These are phyloP conservation scores for Fusarium multiceps DNA, from an alignment of 2,329 filamentous ascomycete species.

Conservation along the genomic window DNA sequence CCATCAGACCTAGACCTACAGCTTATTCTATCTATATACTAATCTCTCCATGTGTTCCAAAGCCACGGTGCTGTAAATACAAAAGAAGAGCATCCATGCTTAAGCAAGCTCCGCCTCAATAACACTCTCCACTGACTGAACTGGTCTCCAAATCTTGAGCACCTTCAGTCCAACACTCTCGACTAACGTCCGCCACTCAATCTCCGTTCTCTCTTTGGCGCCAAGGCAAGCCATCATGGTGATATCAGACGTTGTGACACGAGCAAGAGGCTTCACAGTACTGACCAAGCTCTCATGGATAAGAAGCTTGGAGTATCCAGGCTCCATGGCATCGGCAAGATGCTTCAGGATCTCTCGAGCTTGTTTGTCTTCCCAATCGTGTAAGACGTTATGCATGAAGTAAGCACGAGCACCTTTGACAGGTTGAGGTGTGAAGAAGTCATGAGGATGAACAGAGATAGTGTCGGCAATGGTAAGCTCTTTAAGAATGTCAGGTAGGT, in stretches of 20 bases:
- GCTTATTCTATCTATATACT: neutral
- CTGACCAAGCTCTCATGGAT: conserved; percentile 53
- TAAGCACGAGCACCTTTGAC: conserved; percentile 56
- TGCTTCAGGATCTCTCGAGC: conserved; percentile 48
- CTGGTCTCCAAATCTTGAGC: conserved; percentile 48
- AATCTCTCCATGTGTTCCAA: neutral
- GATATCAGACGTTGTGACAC: conserved; percentile 50
- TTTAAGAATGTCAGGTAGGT: conserved; percentile 49
- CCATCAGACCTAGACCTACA: no score
- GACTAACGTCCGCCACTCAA: conserved; percentile 47
- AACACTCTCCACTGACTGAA: conserved; percentile 45
- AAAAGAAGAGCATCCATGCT: neutral
- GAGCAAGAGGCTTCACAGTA: conserved; percentile 43
- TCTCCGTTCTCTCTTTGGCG: conserved; percentile 49
- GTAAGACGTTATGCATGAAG: conserved; percentile 61
- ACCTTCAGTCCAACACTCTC: conserved; percentile 42
- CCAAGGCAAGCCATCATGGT: conserved; percentile 50
- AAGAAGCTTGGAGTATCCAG: conserved; percentile 52
- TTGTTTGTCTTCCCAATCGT: conserved; percentile 61
- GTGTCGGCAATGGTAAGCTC: conserved; percentile 39
- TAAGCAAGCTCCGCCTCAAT: conserved; percentile 39
- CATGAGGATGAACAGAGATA: conserved; percentile 49
- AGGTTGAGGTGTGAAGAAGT: conserved; percentile 54
- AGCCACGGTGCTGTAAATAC: neutral
- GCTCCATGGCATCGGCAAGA: conserved; percentile 41